Evolutionary conservation across 805 yeast genomes (phyloP), one percentile per base, ranked within the genome.

Genomic region (Starmerella khaoyaiensis): DNA sequence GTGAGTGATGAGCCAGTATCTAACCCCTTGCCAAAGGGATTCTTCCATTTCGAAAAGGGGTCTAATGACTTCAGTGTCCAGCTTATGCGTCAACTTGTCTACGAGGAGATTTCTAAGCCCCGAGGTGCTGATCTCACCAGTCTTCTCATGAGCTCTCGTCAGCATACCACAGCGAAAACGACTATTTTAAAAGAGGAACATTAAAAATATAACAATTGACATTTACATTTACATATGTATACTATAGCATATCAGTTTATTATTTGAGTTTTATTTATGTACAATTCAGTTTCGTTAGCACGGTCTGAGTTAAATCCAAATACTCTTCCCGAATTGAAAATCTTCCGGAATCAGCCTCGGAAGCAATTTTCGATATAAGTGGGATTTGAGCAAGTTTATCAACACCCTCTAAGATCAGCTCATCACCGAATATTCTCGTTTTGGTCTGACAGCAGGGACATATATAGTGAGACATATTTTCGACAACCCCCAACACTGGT

Each of bases 361-460:
- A 35, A 46, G 84, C 75, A 1, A 81, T 76, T 3, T 63, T 64
- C 23, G 66, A 72, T 40, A 68, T 66, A 27, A 82, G 59, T 0
- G 94, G 94, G 17, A 82, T 67, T 1, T 74, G 68, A 0, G 79
- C 87, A 15, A 82, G 52, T 1, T 77, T 58, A 1, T 62, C 65
- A 15, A 79, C 65, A 61, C 28, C 59, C 57, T 33, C 61, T 51
- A 2, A 74, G 74, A 39, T 74, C 2, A 80, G 82, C 20, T 71
- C 76, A 6, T 63, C 52, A 0, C 93, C 93, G 59, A 82, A 82
- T 1, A 82, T 65, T 49, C 78, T 87, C 9, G 78, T 65, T 45
- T 74, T 76, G 47, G 78, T 84, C 34, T 63, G 54, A 52, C 94
- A 82, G 42, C 78, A 73, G 3, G 93, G 82, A 51, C 94, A 82